Evolutionary conservation across 2,329 filamentous ascomycete species (phyloP), one percentile per base, ranked within the genome.

Genomic region (Colletotrichum coccodes): DNA sequence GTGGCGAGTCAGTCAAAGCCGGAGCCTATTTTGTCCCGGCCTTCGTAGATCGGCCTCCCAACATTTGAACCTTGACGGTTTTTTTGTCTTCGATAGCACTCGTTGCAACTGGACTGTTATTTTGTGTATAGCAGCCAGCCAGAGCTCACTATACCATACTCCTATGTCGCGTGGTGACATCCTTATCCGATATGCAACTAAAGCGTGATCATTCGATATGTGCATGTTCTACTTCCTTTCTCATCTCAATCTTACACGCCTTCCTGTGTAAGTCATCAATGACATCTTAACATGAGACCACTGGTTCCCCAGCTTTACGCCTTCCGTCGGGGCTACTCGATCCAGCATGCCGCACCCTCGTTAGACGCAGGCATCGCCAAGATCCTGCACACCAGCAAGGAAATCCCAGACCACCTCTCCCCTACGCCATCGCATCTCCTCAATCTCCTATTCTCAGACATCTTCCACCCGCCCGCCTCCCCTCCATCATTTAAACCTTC

Each of bases 341-440:
- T 54, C 18, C 65, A 60, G 16, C 16, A 65, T 60, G 61, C 18
- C 32, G 6, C 16, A 16, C 30, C 54, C 12, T 60, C 54, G 18
- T 2, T 68, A 28, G 61, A 60, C 6, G 54, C 54, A 6, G 54
- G 65, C 18, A 56, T 68, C 26, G 28, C 54, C 28, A 32, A 61
- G 18, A 70, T 70, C 23, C 44, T 70, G 34, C 46, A 66, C 38
- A 70, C 49, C 16, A 64, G 70, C 26, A 83, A 80, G 69, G 68
- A 78, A 71, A 82, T 83, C 66, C 77, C 76, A 26, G 85, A 87
- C 75, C 77, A 79, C 70, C 79, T 87, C 52, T 85, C 86, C 38
- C 87, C 90, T 0, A 90, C 87, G 63, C 86, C 85, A 32, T 91
- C 90, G 0, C 84, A 90, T 78, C 88, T 93, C 52, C 86, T 97